Evolutionary conservation across 176 grass and related monocot species (phyloP), one percentile per base, ranked within the genome.

Genomic region (Lolium rigidum): DNA sequence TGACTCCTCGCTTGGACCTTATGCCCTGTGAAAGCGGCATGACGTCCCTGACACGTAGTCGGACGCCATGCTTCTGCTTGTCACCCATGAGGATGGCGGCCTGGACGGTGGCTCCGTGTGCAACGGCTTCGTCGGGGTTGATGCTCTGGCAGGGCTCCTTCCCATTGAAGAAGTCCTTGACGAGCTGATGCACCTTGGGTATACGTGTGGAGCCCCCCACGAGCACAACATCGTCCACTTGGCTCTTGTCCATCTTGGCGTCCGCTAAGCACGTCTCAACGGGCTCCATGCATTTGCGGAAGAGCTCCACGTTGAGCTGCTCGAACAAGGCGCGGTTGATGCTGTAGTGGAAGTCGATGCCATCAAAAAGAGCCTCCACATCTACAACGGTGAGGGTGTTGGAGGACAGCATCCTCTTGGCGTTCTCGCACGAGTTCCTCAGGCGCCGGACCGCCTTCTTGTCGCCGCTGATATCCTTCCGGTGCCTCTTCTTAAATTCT

Each of bases 81-180:
- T 49, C 56, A 1, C 82, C 82, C n/a, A 90, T 74, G 39, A 92
- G 65, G 8, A 82, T 83, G 1, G 85, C 86, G 0, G 93, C 93
- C 20, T 92, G 78, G 39, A 95, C 62, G 21, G 93, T 90, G 1
- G 93, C 90, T 2, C 93, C 90, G 8, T 86, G 80, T 0, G 90
- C 90, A 3, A 95, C 85, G 0, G 90, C 90, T 52, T 95, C 93
- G 5, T 95, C 90, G 0, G 82, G 79, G 47, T 92, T 92, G 77
- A 66, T 37, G 5, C 2, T 31, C 13, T 3, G 16, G 63, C 25
- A 37, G 0, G 3, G 63, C 26, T 15, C 78, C 82, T 92, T 90
- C 8, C 87, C 82, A 1, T 38, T 26, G 22, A 95, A 95, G 74
- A 90, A 88, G 0, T 90, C 87, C 10, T 18, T 41, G 10, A 95